phyloP scores from a whole-genome alignment of 2,329 filamentous ascomycete species.

The Penicillium sp. region DNA sequence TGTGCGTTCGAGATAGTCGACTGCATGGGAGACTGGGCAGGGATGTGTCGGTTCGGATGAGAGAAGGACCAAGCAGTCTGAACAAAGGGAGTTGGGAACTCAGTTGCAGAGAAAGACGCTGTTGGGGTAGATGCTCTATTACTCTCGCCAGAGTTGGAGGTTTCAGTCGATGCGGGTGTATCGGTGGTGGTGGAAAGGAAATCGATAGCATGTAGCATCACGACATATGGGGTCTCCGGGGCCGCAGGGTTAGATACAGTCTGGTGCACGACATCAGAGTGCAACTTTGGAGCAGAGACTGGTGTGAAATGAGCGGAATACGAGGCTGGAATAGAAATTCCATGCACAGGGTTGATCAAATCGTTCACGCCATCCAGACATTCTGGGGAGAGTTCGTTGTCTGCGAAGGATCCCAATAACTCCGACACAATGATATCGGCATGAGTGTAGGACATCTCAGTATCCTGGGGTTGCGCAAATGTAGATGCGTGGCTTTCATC shows the following conservation, averaged over 20 bases:
- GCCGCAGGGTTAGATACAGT: constrained; percentile 65
- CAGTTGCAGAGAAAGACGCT: constrained; percentile 29
- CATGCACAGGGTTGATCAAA: constrained; percentile 75
- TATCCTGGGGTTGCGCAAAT: constrained; percentile 48
- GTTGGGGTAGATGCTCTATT: constrained; percentile 31
- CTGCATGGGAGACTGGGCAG: constrained; percentile 30
- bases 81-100: constrained; percentile 40
- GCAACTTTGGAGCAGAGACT: constrained; percentile 80
- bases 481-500: constrained; percentile 39
- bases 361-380: constrained; percentile 95
- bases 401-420: constrained; percentile 86
- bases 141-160: constrained; percentile 21
- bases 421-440: constrained; percentile 94
- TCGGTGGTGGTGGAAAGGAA: constrained; percentile 72
- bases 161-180: constrained; percentile 36
- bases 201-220: constrained; percentile 87
- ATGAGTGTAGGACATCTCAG: constrained; percentile 31
- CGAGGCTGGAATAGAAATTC: constrained; percentile 89
- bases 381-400: constrained; percentile 96
- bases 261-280: constrained; percentile 74
- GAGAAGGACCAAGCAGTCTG: constrained; percentile 49
- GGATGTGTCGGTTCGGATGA: constrained; percentile 43
- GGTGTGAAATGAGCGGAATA: constrained; percentile 96
- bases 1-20: constrained; percentile 77
- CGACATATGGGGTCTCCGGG: constrained; percentile 91